A percentile compares a stretch with the other conserved stretches of the same genome.
phyloP scores from a whole-genome alignment of 345 rosid species.

The Hibiscus mutabilis region DNA sequence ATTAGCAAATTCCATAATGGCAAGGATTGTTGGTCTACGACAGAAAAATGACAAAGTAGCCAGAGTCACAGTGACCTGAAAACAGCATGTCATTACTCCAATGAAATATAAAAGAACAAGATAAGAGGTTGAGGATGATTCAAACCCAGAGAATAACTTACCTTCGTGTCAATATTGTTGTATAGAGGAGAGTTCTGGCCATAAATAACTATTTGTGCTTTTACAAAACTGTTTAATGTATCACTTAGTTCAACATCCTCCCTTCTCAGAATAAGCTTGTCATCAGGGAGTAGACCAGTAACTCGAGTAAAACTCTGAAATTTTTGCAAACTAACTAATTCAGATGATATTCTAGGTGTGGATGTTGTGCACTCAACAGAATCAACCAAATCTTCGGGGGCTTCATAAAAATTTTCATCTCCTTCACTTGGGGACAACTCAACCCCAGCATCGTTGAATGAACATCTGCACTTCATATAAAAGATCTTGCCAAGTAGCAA shows the following conservation, averaged over 20 bases:
- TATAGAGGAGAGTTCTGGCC: conserved; percentile 70
- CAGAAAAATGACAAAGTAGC: conserved; percentile 91
- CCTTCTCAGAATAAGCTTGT: conserved; percentile 23
- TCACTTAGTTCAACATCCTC: conserved; percentile 37
- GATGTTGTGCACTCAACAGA: conserved; percentile 30
- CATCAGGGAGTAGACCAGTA: conserved; percentile 70
- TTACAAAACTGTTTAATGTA: conserved; percentile 80
- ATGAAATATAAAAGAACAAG: conserved; percentile 2
- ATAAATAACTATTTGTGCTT: conserved; percentile 77
- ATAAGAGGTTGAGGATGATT: neutral
- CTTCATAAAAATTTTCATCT: conserved; percentile 88
- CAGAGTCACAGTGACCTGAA: conserved; percentile 71
- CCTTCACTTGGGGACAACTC: conserved; percentile 56
- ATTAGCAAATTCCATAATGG: conserved; percentile 81
- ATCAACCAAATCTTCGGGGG: conserved; percentile 75
- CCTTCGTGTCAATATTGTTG: conserved; percentile 68
- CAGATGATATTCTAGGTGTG: conserved; percentile 21
- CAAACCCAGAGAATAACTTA: conserved; percentile 22
- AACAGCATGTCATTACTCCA: conserved; percentile 13
- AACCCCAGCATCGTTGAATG: conserved; percentile 32
- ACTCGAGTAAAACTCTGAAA: conserved; percentile 61
- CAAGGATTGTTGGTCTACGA: conserved; percentile 90
- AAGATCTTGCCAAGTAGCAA: conserved; percentile 84
- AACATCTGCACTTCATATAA: conserved; percentile 48
- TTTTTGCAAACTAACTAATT: conserved; percentile 18